Percentiles rank a stretch among this genome's conserved stretches.
These are phyloP conservation scores for Alternaria tenuissima DNA, from an alignment of 2,329 filamentous ascomycete species.

Conservation along the genomic window DNA sequence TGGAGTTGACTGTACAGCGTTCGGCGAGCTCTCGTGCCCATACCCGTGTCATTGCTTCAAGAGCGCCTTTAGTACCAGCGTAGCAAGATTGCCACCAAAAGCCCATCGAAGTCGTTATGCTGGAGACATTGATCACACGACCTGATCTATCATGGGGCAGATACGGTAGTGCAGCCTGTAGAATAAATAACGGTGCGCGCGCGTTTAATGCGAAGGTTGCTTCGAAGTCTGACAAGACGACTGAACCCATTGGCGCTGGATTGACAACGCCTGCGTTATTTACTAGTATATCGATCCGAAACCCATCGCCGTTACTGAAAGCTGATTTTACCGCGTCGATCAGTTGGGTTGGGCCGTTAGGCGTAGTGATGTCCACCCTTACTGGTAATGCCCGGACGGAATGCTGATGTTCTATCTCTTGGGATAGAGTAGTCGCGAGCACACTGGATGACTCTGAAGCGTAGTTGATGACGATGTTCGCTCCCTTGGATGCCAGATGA, in stretches of 20 bases:
- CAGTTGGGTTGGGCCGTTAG: not conserved
- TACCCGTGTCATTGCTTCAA: constrained; percentile 70
- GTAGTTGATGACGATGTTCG: constrained; percentile 73
- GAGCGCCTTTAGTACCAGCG: constrained; percentile 68
- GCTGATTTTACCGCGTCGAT: not conserved
- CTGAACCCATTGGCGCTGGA: not conserved
- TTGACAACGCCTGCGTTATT: constrained; percentile 2
- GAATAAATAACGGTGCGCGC: constrained; percentile 65
- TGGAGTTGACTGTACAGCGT: constrained; percentile 66
- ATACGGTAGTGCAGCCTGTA: constrained; percentile 73
- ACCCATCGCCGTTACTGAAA: not conserved
- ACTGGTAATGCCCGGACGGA: not conserved
- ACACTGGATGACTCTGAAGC: constrained; percentile 65
- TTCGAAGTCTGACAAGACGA: constrained; percentile 36
- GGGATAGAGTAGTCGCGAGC: constrained; percentile 43
- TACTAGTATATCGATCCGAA: not conserved
- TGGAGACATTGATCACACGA: constrained; percentile 66
- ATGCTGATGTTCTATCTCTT: not conserved
- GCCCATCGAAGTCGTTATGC: constrained; percentile 62
- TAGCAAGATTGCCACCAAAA: constrained; percentile 66
- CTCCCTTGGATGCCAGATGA: constrained; percentile 75
- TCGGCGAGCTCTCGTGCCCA: constrained; percentile 68
- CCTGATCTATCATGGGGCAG: constrained; percentile 71
- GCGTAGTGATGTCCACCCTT: not conserved
- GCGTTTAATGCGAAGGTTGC: constrained; percentile 69